These are phyloP conservation scores for Populus simonii DNA, from an alignment of 345 rosid species.

Conservation along the genomic window DNA sequence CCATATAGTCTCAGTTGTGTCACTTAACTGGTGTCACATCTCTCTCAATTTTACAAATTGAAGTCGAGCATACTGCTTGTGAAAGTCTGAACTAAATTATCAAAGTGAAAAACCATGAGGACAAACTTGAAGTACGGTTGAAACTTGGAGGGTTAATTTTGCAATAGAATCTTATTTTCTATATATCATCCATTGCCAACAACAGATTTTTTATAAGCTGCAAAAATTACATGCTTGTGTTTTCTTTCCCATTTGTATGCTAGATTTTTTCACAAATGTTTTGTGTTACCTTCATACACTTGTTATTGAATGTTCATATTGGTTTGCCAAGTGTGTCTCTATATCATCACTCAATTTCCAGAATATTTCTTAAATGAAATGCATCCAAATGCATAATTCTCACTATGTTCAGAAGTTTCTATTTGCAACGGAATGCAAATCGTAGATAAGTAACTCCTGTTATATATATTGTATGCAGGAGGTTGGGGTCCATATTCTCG, in stretches of 20 bases:
- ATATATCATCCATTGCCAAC: no score
- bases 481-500: slow-evolving; percentile 58
- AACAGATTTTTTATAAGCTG: no score
- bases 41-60: no score
- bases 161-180: no score
- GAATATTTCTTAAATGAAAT: neutral
- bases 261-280: neutral
- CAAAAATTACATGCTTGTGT: no score
- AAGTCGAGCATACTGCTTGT: no score
- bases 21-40: no score
- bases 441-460: neutral
- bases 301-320: neutral
- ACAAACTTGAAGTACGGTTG: no score
- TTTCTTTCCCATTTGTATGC: neutral
- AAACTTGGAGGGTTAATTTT: no score
- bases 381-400: neutral
- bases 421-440: neutral
- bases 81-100: no score
- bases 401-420: neutral
- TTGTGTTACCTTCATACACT: neutral
- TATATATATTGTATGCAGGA: slow-evolving; percentile 35
- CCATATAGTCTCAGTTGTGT: no score
- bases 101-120: no score
- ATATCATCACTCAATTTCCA: neutral
- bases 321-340: neutral